phyloP scores from a whole-genome alignment of 2,329 filamentous ascomycete genomes.

The Ophiostoma angusticollis region DNA sequence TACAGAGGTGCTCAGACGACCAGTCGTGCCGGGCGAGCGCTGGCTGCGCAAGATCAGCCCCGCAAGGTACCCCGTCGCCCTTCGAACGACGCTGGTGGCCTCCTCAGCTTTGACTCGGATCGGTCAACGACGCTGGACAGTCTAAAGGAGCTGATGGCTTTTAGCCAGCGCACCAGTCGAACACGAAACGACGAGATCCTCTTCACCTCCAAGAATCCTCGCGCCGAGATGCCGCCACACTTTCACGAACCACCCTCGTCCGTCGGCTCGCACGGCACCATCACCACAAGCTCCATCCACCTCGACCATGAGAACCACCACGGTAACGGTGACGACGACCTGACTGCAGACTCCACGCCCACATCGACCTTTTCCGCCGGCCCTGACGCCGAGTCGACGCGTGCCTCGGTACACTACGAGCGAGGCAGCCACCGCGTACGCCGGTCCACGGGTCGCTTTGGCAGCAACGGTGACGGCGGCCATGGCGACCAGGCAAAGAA shows the following conservation, averaged over 20 bases:
- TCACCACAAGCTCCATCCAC: conserved; percentile 13
- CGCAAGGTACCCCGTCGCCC: neutral
- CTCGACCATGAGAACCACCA: neutral
- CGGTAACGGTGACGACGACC: neutral
- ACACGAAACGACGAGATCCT: conserved; percentile 26
- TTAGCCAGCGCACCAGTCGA: conserved; percentile 7
- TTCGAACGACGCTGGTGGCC: neutral
- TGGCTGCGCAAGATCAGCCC: conserved; percentile 1
- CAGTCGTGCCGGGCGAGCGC: conserved; percentile 4
- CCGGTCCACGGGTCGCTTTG: conserved; percentile 13
- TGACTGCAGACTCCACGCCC: conserved; percentile 4
- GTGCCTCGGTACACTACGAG: conserved; percentile 9
- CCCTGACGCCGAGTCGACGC: conserved; percentile 15
- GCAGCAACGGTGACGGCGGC: conserved; percentile 1
- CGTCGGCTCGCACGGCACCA: conserved; percentile 15
- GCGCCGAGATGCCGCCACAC: conserved; percentile 11
- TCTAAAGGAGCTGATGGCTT: conserved; percentile 13
- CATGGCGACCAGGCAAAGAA: conserved; percentile 1
- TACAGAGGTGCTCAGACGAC: conserved; percentile 5
- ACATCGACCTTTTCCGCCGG: conserved; percentile 11
- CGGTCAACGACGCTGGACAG: conserved; percentile 13
- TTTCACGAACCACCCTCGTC: conserved; percentile 16
- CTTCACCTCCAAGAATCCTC: conserved; percentile 11
- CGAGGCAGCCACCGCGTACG: conserved; percentile 11
- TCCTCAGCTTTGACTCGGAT: conserved; percentile 13